Base-by-base conservation (phyloP, 257 asterid genomes). In the Solanum bulbocastanum region DNA sequence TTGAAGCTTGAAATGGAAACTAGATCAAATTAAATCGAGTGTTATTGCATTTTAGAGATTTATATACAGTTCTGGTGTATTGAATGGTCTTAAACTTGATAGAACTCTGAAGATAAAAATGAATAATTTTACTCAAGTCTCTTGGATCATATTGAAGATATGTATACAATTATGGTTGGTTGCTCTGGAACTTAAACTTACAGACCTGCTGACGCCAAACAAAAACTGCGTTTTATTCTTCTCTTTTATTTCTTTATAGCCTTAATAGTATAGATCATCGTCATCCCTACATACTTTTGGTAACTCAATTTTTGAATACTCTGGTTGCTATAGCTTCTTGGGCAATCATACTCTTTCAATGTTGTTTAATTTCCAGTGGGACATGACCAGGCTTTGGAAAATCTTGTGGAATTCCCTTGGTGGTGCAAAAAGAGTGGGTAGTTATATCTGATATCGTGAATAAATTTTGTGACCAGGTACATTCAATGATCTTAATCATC, bases 401-500 rank as follows among this genome's bases (percentile, higher is more conserved):
- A 42, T 79, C 39, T 79, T 44, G 84, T 79, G 84, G 84, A 52
- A 42, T 78, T 78, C 84, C 84, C 33, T 78, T 42, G 84, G 65
- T 79, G 84, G 36, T 78, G 62, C 84, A 78, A 78, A 42, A 78
- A 78, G 23, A 78, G 84, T 78, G 84, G 84, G 39, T 25, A 27
- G 5, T 16, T 60, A 15, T 81, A 18, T 81, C 36, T 81, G 68
- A 81, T 44, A 27, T 72, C 79, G 20, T 58, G 56, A 79, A 75
- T 40, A 40, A 60, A 84, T 14, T 20, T 84, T 44, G 71, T 2
- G 60, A 5, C 60, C 60, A 97, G 99, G 99, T 87, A 97, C 99
- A 86, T 97, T 97, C 93, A 97, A 94, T 88, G 98, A 96, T 92
- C 98, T 97, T 60, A 98, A 97, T 93, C 96, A 92, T 89, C 98